A percentile compares a stretch with the other conserved stretches of the same genome.
Conservation (phyloP, 331 rosid species). For the Pyrus hybrid region DNA sequence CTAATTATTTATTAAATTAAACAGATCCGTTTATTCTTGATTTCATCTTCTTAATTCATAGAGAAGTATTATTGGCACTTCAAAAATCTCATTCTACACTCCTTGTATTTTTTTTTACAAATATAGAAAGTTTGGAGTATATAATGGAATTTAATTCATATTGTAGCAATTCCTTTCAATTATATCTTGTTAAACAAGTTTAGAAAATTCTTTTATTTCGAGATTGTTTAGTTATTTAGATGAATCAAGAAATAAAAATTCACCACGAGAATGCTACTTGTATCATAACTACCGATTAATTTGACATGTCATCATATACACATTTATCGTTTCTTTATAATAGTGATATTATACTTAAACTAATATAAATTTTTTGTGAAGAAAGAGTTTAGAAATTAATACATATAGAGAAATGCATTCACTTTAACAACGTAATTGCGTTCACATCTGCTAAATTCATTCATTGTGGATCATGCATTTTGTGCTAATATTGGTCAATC, state of each 20-base stretch:
- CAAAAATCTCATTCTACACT: too few species aligned
- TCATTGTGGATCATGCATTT: not conserved
- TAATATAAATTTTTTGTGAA: too few species aligned
- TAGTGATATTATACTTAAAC: too few species aligned
- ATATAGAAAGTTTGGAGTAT: too few species aligned
- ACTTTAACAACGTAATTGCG: not conserved
- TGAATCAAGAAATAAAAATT: too few species aligned
- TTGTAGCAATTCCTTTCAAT: not conserved
- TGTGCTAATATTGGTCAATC: not conserved
- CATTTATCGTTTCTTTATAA: not conserved
- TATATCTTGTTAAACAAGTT: not conserved
- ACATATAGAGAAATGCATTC: not conserved
- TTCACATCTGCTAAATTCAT: not conserved
- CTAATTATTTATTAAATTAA: too few species aligned
- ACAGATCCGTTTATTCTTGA: not conserved
- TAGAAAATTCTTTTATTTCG: not conserved
- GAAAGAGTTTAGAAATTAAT: too few species aligned
- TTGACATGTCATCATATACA: not conserved
- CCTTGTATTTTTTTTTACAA: too few species aligned
- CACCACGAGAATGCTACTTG: not conserved
- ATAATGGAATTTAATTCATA: too few species aligned
- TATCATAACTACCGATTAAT: too few species aligned
- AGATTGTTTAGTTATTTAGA: too few species aligned
- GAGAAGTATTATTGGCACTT: too few species aligned
- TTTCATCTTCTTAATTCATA: not conserved